Evolutionary conservation across 1,284 basidiomycete species (phyloP).

Genomic region (Puccinia horiana): DNA sequence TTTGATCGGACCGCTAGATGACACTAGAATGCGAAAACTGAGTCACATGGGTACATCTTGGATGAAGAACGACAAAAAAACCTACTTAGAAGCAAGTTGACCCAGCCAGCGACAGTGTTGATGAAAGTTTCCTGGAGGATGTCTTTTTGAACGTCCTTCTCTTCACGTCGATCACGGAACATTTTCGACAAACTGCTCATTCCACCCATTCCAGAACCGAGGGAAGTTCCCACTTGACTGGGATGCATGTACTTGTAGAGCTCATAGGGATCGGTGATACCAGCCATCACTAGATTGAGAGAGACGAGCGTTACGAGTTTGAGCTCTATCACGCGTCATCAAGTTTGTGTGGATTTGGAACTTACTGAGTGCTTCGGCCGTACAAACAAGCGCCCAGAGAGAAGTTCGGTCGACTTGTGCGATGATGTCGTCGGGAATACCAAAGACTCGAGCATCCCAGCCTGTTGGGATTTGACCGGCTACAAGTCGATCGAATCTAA

Average conservation of each 20-base stretch:
- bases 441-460: slow-evolving; percentile 92
- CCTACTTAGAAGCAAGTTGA: slow-evolving; percentile 76
- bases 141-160: slow-evolving; percentile 96
- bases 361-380: slow-evolving; percentile 80
- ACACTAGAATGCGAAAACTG: slow-evolving; percentile 61
- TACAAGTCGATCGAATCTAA: slow-evolving; percentile 90
- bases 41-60: not conserved
- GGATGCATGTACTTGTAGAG: slow-evolving; percentile 82
- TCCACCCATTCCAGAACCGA: slow-evolving; percentile 49
- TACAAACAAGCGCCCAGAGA: slow-evolving; percentile 92
- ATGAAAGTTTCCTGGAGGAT: slow-evolving; percentile 98
- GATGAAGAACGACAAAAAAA: not conserved
- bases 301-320: not conserved
- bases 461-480: slow-evolving; percentile 96
- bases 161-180: slow-evolving; percentile 98
- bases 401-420: slow-evolving; percentile 91
- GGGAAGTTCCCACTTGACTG: slow-evolving; percentile 69
- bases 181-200: slow-evolving; percentile 66
- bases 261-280: slow-evolving; percentile 89
- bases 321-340: not conserved
- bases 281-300: slow-evolving; percentile 69
- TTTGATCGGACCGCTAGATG: slow-evolving; percentile 94
- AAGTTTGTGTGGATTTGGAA: not conserved
- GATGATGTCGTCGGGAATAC: slow-evolving; percentile 96
- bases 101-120: slow-evolving; percentile 96